Conservation (phyloP, 345 rosid genomes). For the Cardamine occulta region DNA sequence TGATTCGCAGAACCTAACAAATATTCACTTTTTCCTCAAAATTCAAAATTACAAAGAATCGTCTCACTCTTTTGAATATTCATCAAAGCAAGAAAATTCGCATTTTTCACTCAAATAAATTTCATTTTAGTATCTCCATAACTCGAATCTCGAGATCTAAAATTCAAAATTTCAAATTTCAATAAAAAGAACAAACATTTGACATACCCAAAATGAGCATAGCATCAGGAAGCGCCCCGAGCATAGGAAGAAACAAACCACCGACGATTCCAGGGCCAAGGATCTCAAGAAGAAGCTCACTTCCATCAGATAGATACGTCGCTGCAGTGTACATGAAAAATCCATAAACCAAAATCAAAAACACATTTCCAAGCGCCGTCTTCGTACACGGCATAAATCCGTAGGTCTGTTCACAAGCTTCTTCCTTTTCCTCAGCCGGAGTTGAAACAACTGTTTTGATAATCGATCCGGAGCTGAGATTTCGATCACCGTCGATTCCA, state of each 20-base stretch:
- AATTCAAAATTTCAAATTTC: not conserved
- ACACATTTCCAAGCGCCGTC: conserved; percentile 73
- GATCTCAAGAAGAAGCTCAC: conserved; percentile 91
- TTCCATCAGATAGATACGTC: conserved; percentile 75
- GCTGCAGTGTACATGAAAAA: conserved; percentile 84
- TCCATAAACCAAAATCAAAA: conserved; percentile 77
- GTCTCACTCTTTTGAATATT: not conserved
- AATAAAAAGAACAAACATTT: not conserved
- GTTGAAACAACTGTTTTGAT: conserved; percentile 36
- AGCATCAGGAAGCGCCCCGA: conserved; percentile 98
- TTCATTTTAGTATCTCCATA: not conserved
- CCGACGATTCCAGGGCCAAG: conserved; percentile 95
- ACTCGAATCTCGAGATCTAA: conserved; percentile 1
- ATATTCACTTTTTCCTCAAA: conserved; percentile 17
- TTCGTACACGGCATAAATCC: conserved; percentile 95
- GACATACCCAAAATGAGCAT: conserved; percentile 87
- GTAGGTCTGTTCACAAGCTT: conserved; percentile 82
- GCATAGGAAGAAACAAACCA: conserved; percentile 88
- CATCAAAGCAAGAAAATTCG: not conserved
- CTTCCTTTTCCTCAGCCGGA: conserved; percentile 33
- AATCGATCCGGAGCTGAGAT: conserved; percentile 10
- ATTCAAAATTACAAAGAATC: not conserved
- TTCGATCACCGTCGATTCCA: conserved; percentile 45
- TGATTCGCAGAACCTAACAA: conserved; percentile 23
- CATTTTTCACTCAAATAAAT: not conserved